Conservation (phyloP, 164 flowering plant genomes). For the Umbilicus rupestris region DNA sequence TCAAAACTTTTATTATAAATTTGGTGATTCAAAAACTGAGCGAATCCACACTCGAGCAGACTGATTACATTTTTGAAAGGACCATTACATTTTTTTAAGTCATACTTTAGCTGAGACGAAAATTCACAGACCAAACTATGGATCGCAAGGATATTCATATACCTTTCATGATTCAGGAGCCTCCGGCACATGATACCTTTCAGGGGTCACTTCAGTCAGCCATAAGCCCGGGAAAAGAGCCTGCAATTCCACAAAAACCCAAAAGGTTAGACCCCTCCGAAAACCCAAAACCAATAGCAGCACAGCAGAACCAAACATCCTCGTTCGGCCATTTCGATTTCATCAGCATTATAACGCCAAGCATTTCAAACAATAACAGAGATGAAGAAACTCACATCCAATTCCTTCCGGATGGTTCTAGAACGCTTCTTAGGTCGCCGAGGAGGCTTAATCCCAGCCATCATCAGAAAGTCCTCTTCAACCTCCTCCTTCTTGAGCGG, state of each 20-base stretch:
- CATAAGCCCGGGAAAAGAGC: conserved; percentile 41
- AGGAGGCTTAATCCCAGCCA: conserved; percentile 47
- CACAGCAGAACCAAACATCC: not conserved
- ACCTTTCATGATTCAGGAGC: conserved; percentile 29
- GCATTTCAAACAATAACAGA: not conserved
- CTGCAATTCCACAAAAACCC: conserved; percentile 22
- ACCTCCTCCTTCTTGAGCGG: conserved; percentile 49
- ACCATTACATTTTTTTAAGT: not conserved
- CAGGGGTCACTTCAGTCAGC: conserved; percentile 43
- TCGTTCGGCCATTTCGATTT: not conserved
- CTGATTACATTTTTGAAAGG: not conserved
- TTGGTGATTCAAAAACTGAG: not conserved
- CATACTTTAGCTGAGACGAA: not conserved
- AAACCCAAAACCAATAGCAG: not conserved
- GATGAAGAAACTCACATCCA: conserved; percentile 45
- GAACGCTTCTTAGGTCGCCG: conserved; percentile 69
- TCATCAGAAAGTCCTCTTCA: conserved; percentile 55
- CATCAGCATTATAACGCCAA: not conserved
- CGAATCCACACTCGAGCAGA: not conserved
- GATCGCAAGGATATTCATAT: conserved; percentile 14
- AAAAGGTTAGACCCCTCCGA: not conserved
- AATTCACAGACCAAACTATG: not conserved
- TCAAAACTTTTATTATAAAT: not conserved
- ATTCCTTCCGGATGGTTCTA: conserved; percentile 36
- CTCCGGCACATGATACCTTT: conserved; percentile 43